Evolutionary conservation across 495 filamentous ascomycete genomes (phyloP).

Genomic region (Gamarada debralockiae): DNA sequence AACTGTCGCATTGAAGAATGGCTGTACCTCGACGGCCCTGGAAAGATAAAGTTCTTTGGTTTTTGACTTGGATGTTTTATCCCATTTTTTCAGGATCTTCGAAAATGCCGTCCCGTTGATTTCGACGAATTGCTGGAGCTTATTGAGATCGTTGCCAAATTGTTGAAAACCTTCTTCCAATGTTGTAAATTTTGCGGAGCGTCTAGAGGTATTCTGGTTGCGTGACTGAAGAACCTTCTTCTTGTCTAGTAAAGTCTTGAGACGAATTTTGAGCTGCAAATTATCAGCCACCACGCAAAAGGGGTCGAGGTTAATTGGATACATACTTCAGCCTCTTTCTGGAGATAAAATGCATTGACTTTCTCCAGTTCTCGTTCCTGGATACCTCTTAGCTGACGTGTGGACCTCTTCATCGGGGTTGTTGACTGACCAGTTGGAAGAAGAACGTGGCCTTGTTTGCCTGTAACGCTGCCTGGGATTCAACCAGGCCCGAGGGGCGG

Average conservation of each 20-base stretch:
- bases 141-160: slow-evolving; percentile 93
- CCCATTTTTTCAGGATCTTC: slow-evolving; percentile 99
- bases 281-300: background rate
- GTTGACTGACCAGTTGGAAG: slow-evolving; percentile 76
- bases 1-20: slow-evolving; percentile 94
- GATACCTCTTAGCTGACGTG: slow-evolving; percentile 12
- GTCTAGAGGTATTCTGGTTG: slow-evolving; percentile 66
- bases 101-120: slow-evolving; percentile 96
- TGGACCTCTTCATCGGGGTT: background rate
- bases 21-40: slow-evolving; percentile 93
- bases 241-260: slow-evolving; percentile 90
- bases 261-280: slow-evolving; percentile 78
- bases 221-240: slow-evolving; percentile 83
- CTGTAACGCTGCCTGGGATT: slow-evolving; percentile 88
- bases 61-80: slow-evolving; percentile 98
- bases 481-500: slow-evolving; percentile 41
- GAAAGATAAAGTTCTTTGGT: slow-evolving; percentile 97
- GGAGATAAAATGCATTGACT: slow-evolving; percentile 95
- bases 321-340: slow-evolving; percentile 94
- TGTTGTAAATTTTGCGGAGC: slow-evolving; percentile 86
- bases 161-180: slow-evolving; percentile 95
- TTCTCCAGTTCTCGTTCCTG: slow-evolving; percentile 97
- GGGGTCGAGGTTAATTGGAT: background rate
- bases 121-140: slow-evolving; percentile 97
- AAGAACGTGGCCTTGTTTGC: slow-evolving; percentile 99